Percentiles rank a stretch among this genome's conserved stretches.
Evolutionary conservation across 1,284 basidiomycete species (phyloP).

Genomic region (Apiotrichum laibachii): DNA sequence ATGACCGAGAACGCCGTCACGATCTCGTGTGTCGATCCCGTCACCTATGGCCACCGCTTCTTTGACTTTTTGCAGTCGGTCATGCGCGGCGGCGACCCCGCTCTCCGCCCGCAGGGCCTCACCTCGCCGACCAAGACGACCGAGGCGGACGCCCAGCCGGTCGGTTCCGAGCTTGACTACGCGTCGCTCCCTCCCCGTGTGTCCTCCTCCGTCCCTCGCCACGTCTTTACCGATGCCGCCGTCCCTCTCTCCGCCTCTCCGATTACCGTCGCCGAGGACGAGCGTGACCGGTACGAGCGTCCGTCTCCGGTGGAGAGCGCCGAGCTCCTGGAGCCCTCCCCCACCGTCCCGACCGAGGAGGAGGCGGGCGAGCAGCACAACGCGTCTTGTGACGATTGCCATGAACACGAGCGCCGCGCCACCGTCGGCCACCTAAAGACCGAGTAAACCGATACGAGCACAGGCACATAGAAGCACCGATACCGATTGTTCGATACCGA

Average conservation of each 20-base stretch:
- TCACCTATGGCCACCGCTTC: conserved; percentile 82
- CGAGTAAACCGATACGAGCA: conserved; percentile 10
- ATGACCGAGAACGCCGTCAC: conserved; percentile 81
- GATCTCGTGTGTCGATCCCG: conserved; percentile 84
- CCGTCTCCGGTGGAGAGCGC: not conserved
- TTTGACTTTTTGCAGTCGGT: conserved; percentile 80
- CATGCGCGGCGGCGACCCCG: conserved; percentile 70
- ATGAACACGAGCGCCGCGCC: conserved; percentile 5
- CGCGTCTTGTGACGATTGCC: not conserved
- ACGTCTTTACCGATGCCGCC: not conserved
- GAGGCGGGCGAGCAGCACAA: conserved; percentile 6
- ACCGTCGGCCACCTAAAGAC: conserved; percentile 31
- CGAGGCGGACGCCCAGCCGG: not conserved
- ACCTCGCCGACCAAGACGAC: conserved; percentile 9
- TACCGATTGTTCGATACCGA: not conserved
- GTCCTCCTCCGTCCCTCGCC: not conserved
- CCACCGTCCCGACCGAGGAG: conserved; percentile 8
- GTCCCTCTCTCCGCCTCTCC: not conserved
- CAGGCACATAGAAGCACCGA: too few species aligned
- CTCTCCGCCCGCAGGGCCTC: conserved; percentile 39
- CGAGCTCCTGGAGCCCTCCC: not conserved
- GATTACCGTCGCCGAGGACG: not conserved
- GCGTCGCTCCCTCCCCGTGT: not conserved
- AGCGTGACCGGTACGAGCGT: not conserved
- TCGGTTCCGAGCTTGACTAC: conserved; percentile 1